Evolutionary conservation across 202 grass and related monocot species (phyloP).

Genomic region (Elaeis oleifera): DNA sequence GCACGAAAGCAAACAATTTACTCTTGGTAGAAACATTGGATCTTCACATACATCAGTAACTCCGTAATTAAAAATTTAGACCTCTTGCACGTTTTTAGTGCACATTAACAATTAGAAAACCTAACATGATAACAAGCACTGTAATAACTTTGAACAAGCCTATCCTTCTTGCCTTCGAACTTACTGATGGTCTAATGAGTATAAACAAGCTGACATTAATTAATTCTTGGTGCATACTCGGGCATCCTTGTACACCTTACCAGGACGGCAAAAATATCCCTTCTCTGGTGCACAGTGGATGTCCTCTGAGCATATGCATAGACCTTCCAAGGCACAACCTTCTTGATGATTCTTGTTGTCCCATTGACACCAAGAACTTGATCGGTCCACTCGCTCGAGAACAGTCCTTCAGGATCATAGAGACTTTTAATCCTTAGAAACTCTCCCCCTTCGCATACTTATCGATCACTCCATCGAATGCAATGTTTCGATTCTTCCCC

Average conservation of each 20-base stretch:
- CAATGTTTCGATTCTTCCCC: slow-evolving; percentile 79
- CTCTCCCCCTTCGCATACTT: slow-evolving; percentile 22
- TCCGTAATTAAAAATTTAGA: too few relatives aligned
- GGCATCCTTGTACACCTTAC: slow-evolving; percentile 52
- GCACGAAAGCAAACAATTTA: too few relatives aligned
- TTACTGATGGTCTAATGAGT: too few relatives aligned
- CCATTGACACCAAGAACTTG: slow-evolving; percentile 49
- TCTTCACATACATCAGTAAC: too few relatives aligned
- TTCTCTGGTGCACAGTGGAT: slow-evolving; percentile 57
- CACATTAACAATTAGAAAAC: too few relatives aligned
- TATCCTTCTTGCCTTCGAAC: too few relatives aligned
- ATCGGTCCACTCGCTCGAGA: slow-evolving; percentile 69
- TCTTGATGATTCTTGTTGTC: slow-evolving; percentile 5
- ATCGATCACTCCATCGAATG: slow-evolving; percentile 38
- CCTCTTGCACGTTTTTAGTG: too few relatives aligned
- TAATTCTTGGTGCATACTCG: slow-evolving; percentile 37
- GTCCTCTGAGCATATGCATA: slow-evolving; percentile 63
- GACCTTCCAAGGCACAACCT: slow-evolving; percentile 50
- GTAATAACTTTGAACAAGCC: too few relatives aligned
- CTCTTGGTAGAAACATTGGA: too few relatives aligned
- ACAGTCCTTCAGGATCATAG: slow-evolving; percentile 55
- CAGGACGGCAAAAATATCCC: slow-evolving; percentile 52
- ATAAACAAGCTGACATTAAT: too few relatives aligned
- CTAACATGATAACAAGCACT: too few relatives aligned
- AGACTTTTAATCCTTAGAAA: slow-evolving; percentile 46